Evolutionary conservation across 2,329 filamentous ascomycete genomes (phyloP).

Genomic region (Aspergillus pseudonomiae): DNA sequence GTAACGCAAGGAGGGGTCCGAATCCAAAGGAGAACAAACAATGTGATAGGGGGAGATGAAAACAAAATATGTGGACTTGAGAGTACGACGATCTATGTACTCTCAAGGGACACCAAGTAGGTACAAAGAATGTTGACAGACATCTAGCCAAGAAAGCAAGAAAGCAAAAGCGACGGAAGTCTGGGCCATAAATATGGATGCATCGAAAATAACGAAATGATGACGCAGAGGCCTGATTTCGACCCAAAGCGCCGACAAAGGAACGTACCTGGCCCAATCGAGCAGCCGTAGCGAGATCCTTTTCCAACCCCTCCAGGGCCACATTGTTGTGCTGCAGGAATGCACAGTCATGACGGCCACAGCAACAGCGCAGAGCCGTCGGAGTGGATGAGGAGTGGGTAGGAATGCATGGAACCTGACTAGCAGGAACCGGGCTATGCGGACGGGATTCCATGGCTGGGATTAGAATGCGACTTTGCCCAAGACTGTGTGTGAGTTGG

Average conservation of each 20-base stretch:
- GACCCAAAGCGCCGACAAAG: slow-evolving; percentile 7
- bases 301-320: slow-evolving; percentile 78
- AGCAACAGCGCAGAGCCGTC: slow-evolving; percentile 69
- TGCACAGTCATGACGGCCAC: slow-evolving; percentile 76
- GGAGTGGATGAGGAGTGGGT: slow-evolving; percentile 31
- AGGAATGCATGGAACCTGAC: slow-evolving; percentile 34
- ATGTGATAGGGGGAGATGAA: slow-evolving; percentile 14
- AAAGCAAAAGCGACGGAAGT: slow-evolving; percentile 5
- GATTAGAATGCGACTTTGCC: slow-evolving; percentile 17
- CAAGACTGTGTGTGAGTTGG: slow-evolving; percentile 25
- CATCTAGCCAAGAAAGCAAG: background rate
- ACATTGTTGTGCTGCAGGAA: slow-evolving; percentile 79
- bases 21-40: slow-evolving; percentile 19
- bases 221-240: slow-evolving; percentile 2
- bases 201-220: background rate
- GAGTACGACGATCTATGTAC: slow-evolving; percentile 1
- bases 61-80: background rate
- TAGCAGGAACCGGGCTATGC: slow-evolving; percentile 28
- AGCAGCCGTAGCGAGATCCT: slow-evolving; percentile 83
- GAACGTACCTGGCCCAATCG: slow-evolving; percentile 85
- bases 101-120: slow-evolving; percentile 3
- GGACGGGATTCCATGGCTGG: slow-evolving; percentile 30
- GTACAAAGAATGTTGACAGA: background rate
- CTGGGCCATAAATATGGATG: background rate
- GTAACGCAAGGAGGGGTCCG: slow-evolving; percentile 4